Evolutionary conservation across 2,329 filamentous ascomycete species (phyloP).

Genomic region (Clonostachys rhizophaga): DNA sequence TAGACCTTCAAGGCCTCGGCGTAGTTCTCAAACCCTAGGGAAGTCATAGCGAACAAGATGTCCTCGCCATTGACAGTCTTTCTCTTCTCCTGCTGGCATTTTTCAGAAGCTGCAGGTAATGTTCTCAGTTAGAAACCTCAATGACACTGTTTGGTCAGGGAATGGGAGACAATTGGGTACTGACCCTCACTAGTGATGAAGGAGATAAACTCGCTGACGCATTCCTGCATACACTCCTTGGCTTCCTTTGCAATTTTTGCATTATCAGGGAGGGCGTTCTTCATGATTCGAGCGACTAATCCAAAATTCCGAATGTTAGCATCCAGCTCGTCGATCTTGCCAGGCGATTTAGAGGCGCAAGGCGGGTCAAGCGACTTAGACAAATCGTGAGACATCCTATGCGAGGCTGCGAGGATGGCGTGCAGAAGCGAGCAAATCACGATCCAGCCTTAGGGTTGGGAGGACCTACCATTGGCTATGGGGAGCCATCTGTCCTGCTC

Average conservation of each 20-base stretch:
- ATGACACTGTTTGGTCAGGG: background rate
- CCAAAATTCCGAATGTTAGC: constrained; percentile 94
- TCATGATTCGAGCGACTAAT: constrained; percentile 99
- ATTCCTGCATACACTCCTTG: constrained; percentile 99
- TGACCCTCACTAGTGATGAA: constrained; percentile 99
- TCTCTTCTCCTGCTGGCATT: constrained; percentile 98
- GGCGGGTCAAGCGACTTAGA: constrained; percentile 45
- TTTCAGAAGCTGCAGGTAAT: constrained; percentile 74
- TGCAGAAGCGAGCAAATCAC: constrained; percentile 29
- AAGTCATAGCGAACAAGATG: constrained; percentile 98
- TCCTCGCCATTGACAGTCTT: constrained; percentile 99
- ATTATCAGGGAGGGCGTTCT: constrained; percentile 93
- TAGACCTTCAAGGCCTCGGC: constrained; percentile 98
- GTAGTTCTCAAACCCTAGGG: constrained; percentile 97
- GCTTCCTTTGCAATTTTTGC: constrained; percentile 99
- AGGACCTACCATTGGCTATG: constrained; percentile 97
- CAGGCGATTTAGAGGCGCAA: constrained; percentile 38
- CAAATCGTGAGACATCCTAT: constrained; percentile 55
- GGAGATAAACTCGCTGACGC: constrained; percentile 98
- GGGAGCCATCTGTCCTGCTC: constrained; percentile 99
- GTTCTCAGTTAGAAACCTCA: background rate
- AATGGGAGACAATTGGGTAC: constrained; percentile 20
- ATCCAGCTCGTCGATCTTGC: constrained; percentile 58
- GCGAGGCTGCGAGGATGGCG: constrained; percentile 9
- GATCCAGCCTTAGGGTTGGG: constrained; percentile 26